Conservation (phyloP, 73 alveolate species). For the Tetrahymena elliotti region DNA sequence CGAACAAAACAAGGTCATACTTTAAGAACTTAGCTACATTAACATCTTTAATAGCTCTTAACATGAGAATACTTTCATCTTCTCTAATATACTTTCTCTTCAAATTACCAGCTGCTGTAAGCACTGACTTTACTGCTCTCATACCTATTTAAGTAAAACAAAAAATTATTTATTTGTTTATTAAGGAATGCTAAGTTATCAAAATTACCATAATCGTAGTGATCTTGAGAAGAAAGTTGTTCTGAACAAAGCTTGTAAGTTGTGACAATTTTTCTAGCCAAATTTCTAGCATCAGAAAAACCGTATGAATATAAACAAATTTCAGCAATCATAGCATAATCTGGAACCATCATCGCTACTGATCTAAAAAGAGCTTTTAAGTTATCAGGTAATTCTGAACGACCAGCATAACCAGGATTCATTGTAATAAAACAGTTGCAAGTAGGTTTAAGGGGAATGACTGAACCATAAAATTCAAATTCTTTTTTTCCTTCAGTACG, state of each 20-base stretch:
- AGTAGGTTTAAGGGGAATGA: slow-evolving; percentile 78
- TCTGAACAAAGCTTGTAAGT: slow-evolving; percentile 95
- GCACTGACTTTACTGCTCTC: slow-evolving; percentile 94
- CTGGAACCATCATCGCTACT: slow-evolving; percentile 98
- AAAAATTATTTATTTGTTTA: not conserved
- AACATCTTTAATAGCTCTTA: slow-evolving; percentile 97
- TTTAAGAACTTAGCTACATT: slow-evolving; percentile 95
- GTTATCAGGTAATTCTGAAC: slow-evolving; percentile 97
- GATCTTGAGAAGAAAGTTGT: slow-evolving; percentile 91
- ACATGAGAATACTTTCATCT: slow-evolving; percentile 91
- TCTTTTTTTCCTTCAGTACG: slow-evolving; percentile 74
- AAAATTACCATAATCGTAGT: slow-evolving; percentile 85
- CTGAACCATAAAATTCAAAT: slow-evolving; percentile 86
- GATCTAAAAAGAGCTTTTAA: slow-evolving; percentile 93
- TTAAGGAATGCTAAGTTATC: not conserved
- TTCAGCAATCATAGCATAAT: slow-evolving; percentile 96
- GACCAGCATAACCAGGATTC: slow-evolving; percentile 98
- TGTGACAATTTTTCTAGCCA: slow-evolving; percentile 91
- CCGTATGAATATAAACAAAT: slow-evolving; percentile 94
- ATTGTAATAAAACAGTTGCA: slow-evolving; percentile 96
- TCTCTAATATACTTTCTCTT: slow-evolving; percentile 90
- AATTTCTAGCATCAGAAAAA: slow-evolving; percentile 85
- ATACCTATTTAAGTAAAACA: slow-evolving; percentile 4
- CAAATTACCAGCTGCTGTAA: slow-evolving; percentile 94
- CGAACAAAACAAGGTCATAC: slow-evolving; percentile 92